Evolutionary conservation across 305 asterid genomes (phyloP), one percentile per base, ranked within the genome.

Genomic region (Coffea humblotiana): DNA sequence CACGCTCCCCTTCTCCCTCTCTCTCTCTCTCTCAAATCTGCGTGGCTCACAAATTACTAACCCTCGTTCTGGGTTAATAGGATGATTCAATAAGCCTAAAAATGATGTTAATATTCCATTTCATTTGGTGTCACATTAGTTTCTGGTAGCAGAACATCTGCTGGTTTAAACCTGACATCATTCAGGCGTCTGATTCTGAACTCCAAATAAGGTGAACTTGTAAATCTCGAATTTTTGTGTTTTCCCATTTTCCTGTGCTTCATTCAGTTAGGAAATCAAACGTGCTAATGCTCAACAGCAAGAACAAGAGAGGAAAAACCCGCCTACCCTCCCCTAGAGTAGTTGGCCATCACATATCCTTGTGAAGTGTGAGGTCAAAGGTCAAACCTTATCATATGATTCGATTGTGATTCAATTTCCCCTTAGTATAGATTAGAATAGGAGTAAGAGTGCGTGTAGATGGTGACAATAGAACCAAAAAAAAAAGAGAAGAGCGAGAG

Each of bases 1-100:
- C 67, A 83, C 74, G 84, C 72, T 80, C 52, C 84, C 75, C 87
- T 54, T 48, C 52, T 47, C 49, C 16, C 60, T 14, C 60, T 77
- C 87, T 76, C 77, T 54, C 83, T 63, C 87, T 18, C 72, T 49
- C 85, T 48, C 85, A 18, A 64, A 19, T 15, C 4, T 32, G 18
- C 79, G 15, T 47, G 37, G 76, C 47, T 71, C 43, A 3, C 43
- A 40, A 1, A 40, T 3, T 40, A 40, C 43, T 2, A 40, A 5
- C 4, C 5, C 43, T 40, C 48, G 52, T 74, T 77, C 79, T 18
- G 51, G 80, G 21, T 25, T 69, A 60, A 51, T 48, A 32, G 72
- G 60, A 32, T 77, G 79, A 82, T 32, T 61, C 43, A 19, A 64
- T 56, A 63, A 23, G 25, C 71, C 60, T 40, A 63, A 60, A 60